phyloP scores from a whole-genome alignment of 495 filamentous ascomycete species.

The Podospora australis region DNA sequence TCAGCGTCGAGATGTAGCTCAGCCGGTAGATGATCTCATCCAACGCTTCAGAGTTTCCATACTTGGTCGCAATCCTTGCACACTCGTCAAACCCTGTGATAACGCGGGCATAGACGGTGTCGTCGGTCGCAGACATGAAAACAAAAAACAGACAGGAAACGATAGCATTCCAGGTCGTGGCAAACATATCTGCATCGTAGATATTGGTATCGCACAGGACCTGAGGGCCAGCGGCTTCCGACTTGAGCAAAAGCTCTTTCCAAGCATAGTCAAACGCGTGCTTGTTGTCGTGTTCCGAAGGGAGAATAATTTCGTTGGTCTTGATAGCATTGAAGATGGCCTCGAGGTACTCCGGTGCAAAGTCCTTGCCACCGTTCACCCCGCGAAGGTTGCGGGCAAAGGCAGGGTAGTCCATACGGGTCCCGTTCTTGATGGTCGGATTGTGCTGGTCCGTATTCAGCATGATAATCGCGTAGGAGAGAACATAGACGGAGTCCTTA shows the following conservation, averaged over 20 bases:
- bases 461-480: constrained; percentile 96
- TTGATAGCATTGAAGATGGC: constrained; percentile 88
- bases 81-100: constrained; percentile 95
- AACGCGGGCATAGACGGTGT: constrained; percentile 90
- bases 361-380: constrained; percentile 80
- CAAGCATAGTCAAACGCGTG: constrained; percentile 96
- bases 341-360: constrained; percentile 77
- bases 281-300: constrained; percentile 93
- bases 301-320: constrained; percentile 88
- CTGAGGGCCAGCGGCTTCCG: constrained; percentile 65
- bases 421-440: constrained; percentile 73
- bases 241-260: constrained; percentile 87
- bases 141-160: constrained; percentile 94
- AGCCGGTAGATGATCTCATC: constrained; percentile 88
- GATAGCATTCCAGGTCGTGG: constrained; percentile 90
- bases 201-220: constrained; percentile 84
- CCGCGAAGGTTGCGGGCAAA: constrained; percentile 86
- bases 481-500: constrained; percentile 81
- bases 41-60: constrained; percentile 75
- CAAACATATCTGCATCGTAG: constrained; percentile 96
- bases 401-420: constrained; percentile 73
- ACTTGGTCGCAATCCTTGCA: constrained; percentile 83
- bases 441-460: constrained; percentile 93
- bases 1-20: constrained; percentile 81
- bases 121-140: constrained; percentile 97